phyloP scores from a whole-genome alignment of 371 early-diverging fungal genomes.

The Mucor velutinosus region DNA sequence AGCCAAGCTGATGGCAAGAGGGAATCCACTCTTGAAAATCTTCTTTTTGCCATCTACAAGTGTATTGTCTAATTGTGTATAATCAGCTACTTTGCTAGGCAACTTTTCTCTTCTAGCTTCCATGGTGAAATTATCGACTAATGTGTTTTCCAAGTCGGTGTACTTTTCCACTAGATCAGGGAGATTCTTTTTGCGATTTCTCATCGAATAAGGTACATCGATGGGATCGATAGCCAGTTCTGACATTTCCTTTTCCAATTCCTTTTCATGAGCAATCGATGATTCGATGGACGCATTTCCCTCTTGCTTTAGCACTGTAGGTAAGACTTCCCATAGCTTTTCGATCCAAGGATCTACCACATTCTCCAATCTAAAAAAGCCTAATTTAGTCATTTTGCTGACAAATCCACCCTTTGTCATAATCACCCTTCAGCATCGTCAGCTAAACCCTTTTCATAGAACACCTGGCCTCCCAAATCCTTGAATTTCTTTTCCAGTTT shows the following conservation, averaged over 20 bases:
- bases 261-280: constrained; percentile 19
- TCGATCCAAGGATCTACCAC: constrained; percentile 93
- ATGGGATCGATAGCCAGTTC: constrained; percentile 19
- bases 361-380: constrained; percentile 67
- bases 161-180: constrained; percentile 30
- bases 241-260: constrained; percentile 25
- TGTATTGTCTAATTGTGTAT: not conserved
- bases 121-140: constrained; percentile 15
- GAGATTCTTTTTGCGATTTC: constrained; percentile 22
- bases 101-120: not conserved
- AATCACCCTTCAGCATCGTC: constrained; percentile 89
- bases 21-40: constrained; percentile 23
- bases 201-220: constrained; percentile 26
- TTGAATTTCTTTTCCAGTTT: constrained; percentile 73
- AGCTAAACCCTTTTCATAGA: constrained; percentile 80
- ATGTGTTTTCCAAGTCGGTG: constrained; percentile 25
- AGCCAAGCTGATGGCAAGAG: constrained; percentile 52
- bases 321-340: constrained; percentile 78
- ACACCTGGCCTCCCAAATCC: constrained; percentile 73
- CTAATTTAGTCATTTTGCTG: not conserved
- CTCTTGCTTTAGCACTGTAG: constrained; percentile 38
- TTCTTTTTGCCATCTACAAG: not conserved
- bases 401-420: not conserved
- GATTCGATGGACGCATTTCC: constrained; percentile 10
- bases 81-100: constrained; percentile 10